phyloP scores from a whole-genome alignment of 352 stramenopile genomes.

The Phytopythium delawarense region DNA sequence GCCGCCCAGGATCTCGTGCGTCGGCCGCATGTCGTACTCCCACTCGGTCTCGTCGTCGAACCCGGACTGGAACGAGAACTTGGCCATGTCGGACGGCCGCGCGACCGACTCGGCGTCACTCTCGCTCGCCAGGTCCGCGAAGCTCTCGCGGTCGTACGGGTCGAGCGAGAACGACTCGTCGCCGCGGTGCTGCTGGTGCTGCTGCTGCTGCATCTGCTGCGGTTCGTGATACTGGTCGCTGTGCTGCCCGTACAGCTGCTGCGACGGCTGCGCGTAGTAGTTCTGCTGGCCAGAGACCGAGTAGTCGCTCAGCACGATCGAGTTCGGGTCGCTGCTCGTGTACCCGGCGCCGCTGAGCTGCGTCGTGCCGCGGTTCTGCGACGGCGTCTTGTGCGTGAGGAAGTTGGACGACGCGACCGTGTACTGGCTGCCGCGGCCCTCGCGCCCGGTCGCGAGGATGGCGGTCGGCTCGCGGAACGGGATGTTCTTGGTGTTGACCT shows the following conservation, averaged over 20 bases:
- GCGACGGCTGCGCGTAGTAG: constrained; percentile 8
- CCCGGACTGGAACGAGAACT: constrained; percentile 74
- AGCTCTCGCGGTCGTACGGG: constrained; percentile 63
- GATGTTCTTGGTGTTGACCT: constrained; percentile 64
- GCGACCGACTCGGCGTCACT: constrained; percentile 31
- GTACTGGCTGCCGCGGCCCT: constrained; percentile 44
- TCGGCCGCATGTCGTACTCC: constrained; percentile 52
- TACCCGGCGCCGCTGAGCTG: constrained; percentile 29
- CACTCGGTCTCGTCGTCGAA: constrained; percentile 72
- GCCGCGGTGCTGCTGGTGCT: constrained; percentile 15
- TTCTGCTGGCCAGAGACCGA: constrained; percentile 12
- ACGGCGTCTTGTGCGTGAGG: constrained; percentile 53
- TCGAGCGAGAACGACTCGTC: constrained; percentile 73
- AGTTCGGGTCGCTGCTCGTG: constrained; percentile 29
- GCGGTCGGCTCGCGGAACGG: constrained; percentile 59
- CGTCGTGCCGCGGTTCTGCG: constrained; percentile 24
- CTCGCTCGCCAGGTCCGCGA: constrained; percentile 58
- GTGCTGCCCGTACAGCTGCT: constrained; percentile 6
- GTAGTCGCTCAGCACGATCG: constrained; percentile 31
- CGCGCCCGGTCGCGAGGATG: constrained; percentile 17
- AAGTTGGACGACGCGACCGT: constrained; percentile 69
- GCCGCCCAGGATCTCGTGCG: constrained; percentile 21
- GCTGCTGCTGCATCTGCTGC: not conserved
- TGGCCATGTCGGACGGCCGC: constrained; percentile 51
- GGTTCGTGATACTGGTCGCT: constrained; percentile 3